phyloP scores from a whole-genome alignment of 2,329 filamentous ascomycete genomes.

The Salinomyces thailandicus region DNA sequence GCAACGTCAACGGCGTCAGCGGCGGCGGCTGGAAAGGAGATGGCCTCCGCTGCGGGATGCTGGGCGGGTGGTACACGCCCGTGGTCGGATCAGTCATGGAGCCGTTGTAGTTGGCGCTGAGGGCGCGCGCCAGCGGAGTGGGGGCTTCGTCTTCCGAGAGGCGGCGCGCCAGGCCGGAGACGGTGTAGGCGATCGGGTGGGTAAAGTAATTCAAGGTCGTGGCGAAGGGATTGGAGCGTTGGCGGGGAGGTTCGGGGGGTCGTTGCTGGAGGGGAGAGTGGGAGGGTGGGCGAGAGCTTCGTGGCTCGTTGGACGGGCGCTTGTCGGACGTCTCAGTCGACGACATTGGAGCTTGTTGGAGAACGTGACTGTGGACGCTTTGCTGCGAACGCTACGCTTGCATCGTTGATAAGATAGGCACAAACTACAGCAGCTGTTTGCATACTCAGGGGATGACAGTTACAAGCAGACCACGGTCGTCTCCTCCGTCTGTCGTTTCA shows the following conservation, averaged over 20 bases:
- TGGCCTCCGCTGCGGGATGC: slow-evolving; percentile 46
- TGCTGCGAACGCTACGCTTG: too few species aligned
- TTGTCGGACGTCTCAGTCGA: background rate
- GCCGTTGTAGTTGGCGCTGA: slow-evolving; percentile 31
- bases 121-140: slow-evolving; percentile 26
- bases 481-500: too few species aligned
- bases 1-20: slow-evolving; percentile 66
- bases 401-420: too few species aligned
- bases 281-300: background rate
- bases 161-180: slow-evolving; percentile 37
- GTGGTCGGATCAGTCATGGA: slow-evolving; percentile 23
- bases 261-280: background rate
- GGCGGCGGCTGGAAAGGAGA: slow-evolving; percentile 83
- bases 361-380: too few species aligned
- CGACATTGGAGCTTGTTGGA: background rate
- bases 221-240: slow-evolving; percentile 3
- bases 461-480: too few species aligned
- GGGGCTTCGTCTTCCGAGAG: slow-evolving; percentile 35
- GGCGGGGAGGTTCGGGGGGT: background rate
- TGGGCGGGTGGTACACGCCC: slow-evolving; percentile 48
- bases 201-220: slow-evolving; percentile 36
- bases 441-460: too few species aligned
- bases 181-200: slow-evolving; percentile 40
- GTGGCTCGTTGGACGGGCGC: too few species aligned
- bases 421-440: too few species aligned